These are phyloP conservation scores for Xylaria hypoxylon DNA, from an alignment of 2,329 filamentous ascomycete species.

Conservation along the genomic window DNA sequence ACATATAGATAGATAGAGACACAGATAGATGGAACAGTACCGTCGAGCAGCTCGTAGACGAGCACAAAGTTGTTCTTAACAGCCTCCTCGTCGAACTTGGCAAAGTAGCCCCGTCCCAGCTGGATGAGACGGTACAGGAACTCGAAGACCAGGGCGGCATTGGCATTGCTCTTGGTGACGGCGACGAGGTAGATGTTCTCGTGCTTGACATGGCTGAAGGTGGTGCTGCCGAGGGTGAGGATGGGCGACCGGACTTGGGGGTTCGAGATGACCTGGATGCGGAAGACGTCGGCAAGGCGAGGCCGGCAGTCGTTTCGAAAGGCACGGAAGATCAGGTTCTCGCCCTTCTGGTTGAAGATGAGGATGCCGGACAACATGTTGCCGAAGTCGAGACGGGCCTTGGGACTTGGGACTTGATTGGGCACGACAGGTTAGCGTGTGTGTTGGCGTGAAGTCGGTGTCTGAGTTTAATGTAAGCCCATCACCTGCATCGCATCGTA, in stretches of 20 bases:
- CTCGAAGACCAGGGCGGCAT: constrained; percentile 97
- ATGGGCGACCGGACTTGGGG: constrained; percentile 97
- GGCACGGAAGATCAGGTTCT: constrained; percentile 99
- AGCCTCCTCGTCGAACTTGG: constrained; percentile 98
- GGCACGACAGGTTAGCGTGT: constrained; percentile 6
- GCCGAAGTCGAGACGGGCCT: constrained; percentile 45
- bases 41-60: constrained; percentile 95
- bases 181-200: constrained; percentile 99
- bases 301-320: constrained; percentile 99
- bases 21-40: constrained; percentile 58
- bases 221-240: constrained; percentile 95
- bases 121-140: constrained; percentile 93
- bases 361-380: constrained; percentile 96
- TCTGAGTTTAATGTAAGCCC: constrained; percentile 6
- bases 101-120: constrained; percentile 95
- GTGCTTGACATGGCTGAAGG: constrained; percentile 99
- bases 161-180: constrained; percentile 98
- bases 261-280: constrained; percentile 99
- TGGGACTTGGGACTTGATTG: constrained; percentile 2
- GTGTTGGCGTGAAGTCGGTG: background rate
- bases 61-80: constrained; percentile 99
- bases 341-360: constrained; percentile 99
- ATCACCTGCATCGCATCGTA: background rate
- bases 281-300: constrained; percentile 97
- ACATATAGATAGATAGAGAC: background rate